Conservation (phyloP, 179 eudicot genomes). For the Kewa caespitosa region DNA sequence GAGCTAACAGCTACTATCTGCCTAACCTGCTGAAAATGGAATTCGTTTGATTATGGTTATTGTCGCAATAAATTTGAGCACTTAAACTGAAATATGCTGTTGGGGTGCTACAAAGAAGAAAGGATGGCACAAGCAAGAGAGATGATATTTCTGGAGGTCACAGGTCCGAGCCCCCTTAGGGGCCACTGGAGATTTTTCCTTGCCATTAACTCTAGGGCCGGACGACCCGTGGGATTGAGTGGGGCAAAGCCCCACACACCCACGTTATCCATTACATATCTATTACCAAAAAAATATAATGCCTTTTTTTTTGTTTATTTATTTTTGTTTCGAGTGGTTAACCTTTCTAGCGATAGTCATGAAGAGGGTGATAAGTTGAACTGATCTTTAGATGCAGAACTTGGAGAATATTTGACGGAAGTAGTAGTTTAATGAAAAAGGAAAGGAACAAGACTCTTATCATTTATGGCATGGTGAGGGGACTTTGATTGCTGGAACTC, state of each 20-base stretch:
- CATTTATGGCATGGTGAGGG: neutral
- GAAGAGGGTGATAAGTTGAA: neutral
- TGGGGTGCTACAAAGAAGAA: neutral
- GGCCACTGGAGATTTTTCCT: no score
- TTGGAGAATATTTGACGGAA: neutral
- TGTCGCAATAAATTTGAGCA: neutral
- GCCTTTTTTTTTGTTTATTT: no score
- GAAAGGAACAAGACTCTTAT: neutral
- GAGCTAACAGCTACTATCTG: neutral
- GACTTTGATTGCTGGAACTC: no score
- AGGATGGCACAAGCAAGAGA: neutral
- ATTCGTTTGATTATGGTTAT: neutral
- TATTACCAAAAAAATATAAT: no score
- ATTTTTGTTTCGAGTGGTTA: neutral
- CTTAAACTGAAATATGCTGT: neutral
- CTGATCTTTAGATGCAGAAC: neutral
- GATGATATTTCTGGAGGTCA: no score
- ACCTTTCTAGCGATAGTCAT: neutral
- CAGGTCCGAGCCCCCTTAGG: no score
- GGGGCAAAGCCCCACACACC: no score
- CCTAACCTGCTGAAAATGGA: neutral
- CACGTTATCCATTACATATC: no score
- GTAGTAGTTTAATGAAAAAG: neutral
- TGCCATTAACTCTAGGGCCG: no score
- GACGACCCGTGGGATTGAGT: no score